A percentile compares a stretch with the other conserved stretches of the same genome.
Conservation (phyloP, 169 alveolate species). For the Plasmodium inui region DNA sequence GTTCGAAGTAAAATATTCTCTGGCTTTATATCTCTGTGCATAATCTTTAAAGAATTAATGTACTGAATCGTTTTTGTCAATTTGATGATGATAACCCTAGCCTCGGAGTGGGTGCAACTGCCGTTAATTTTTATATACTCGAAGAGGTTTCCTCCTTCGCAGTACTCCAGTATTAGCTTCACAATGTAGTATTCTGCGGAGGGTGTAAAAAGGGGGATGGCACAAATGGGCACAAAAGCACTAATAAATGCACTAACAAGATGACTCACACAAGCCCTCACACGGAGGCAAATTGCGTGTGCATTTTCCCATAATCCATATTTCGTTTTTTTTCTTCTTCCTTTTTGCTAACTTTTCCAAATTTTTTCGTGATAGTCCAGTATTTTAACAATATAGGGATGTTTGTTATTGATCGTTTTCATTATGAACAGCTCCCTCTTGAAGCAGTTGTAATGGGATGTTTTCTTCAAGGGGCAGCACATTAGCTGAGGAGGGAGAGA, state of each 20-base stretch:
- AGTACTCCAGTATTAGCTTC: conserved; percentile 48
- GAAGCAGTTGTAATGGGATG: conserved; percentile 68
- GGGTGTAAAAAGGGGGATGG: background rate
- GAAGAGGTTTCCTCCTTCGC: conserved; percentile 67
- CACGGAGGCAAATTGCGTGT: background rate
- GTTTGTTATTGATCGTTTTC: conserved; percentile 69
- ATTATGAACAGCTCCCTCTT: conserved; percentile 64
- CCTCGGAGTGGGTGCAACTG: conserved; percentile 65
- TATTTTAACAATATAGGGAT: conserved; percentile 69
- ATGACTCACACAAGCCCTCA: background rate
- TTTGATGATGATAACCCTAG: conserved; percentile 55
- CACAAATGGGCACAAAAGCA: background rate
- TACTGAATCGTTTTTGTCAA: conserved; percentile 53
- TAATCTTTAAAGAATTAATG: conserved; percentile 56
- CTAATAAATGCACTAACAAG: too few species aligned
- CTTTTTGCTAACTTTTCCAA: conserved; percentile 62
- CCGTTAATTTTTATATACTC: conserved; percentile 67
- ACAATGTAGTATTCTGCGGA: conserved; percentile 54
- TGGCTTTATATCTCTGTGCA: conserved; percentile 90
- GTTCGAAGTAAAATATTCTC: conserved; percentile 88
- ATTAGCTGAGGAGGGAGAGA: conserved; percentile 13
- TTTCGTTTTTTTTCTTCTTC: background rate
- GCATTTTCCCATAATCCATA: background rate
- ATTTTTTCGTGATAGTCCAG: conserved; percentile 72
- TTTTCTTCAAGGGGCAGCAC: conserved; percentile 72